These are phyloP conservation scores for Sporothrix globosa DNA, from an alignment of 2,329 filamentous ascomycete species.

Conservation along the genomic window DNA sequence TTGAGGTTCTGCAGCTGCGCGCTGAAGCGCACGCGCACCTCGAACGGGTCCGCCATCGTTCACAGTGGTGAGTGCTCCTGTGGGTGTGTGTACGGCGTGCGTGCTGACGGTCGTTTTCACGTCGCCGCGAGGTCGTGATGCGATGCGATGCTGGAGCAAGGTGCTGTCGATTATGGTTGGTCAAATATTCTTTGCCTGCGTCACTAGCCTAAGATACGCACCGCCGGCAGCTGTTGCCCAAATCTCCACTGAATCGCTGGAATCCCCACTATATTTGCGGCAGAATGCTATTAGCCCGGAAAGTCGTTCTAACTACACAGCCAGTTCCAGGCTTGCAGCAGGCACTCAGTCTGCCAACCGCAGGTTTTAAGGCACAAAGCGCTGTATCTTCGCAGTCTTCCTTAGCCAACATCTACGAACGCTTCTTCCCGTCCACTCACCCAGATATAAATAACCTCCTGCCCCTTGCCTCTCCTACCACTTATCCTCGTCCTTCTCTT, in stretches of 20 bases:
- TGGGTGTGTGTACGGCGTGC: background rate
- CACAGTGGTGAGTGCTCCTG: background rate
- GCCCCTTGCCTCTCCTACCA: no score
- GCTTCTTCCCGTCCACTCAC: background rate
- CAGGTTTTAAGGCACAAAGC: background rate
- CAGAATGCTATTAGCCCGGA: background rate
- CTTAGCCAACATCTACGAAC: background rate
- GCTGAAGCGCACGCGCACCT: constrained; percentile 97
- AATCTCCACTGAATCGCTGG: background rate
- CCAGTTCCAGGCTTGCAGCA: background rate
- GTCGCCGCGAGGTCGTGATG: background rate
- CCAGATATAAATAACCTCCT: background rate
- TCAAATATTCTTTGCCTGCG: background rate
- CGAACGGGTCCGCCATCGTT: constrained; percentile 79
- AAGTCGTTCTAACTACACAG: background rate
- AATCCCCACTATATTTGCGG: background rate
- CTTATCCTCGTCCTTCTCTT: no score
- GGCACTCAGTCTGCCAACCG: background rate
- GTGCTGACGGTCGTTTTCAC: background rate
- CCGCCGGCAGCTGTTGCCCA: background rate
- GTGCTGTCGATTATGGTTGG: background rate
- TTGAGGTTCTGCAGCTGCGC: constrained; percentile 86
- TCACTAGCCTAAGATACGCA: background rate
- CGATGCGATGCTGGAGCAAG: constrained; percentile 12
- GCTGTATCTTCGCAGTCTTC: background rate